Evolutionary conservation across 2,329 filamentous ascomycete genomes (phyloP).

Genomic region (Chaetomiaceae sp.): DNA sequence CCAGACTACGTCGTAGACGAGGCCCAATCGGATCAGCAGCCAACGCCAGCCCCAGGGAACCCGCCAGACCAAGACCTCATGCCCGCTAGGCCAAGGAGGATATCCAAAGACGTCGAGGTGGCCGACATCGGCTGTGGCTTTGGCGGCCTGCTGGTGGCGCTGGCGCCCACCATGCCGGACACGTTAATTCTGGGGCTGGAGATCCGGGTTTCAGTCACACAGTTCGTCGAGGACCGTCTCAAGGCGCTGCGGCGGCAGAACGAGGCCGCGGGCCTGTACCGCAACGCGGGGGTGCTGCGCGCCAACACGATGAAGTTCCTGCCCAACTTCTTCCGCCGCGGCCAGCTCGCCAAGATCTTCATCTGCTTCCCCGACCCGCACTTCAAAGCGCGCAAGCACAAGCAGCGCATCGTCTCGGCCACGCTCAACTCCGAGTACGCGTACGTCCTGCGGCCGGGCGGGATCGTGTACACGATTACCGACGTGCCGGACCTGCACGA

Average conservation of each 20-base stretch:
- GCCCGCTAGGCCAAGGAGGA: slow-evolving; percentile 27
- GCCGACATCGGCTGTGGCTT: slow-evolving; percentile 98
- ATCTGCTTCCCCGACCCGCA: slow-evolving; percentile 98
- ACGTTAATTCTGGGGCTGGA: slow-evolving; percentile 81
- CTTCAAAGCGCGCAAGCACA: slow-evolving; percentile 96
- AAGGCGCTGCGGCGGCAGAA: slow-evolving; percentile 69
- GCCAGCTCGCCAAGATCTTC: slow-evolving; percentile 84
- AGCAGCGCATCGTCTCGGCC: slow-evolving; percentile 85
- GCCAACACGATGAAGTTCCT: slow-evolving; percentile 99
- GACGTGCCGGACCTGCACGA: slow-evolving; percentile 90
- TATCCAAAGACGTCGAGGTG: slow-evolving; percentile 73
- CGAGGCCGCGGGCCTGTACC: slow-evolving; percentile 51
- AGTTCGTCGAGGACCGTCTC: slow-evolving; percentile 85
- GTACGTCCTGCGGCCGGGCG: slow-evolving; percentile 74
- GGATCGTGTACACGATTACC: slow-evolving; percentile 91
- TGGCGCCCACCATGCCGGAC: slow-evolving; percentile 74
- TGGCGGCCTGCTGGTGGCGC: slow-evolving; percentile 79
- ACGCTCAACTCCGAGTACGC: slow-evolving; percentile 92
- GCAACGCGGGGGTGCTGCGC: slow-evolving; percentile 83
- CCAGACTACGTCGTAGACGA: slow-evolving; percentile 58
- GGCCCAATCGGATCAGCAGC: slow-evolving; percentile 13
- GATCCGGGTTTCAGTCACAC: slow-evolving; percentile 82
- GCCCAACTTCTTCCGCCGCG: slow-evolving; percentile 88
- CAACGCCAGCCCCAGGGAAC: slow-evolving; percentile 22
- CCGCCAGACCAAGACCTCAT: slow-evolving; percentile 13